Conservation (phyloP, 257 asterid species). For the Fraxinus excelsior region DNA sequence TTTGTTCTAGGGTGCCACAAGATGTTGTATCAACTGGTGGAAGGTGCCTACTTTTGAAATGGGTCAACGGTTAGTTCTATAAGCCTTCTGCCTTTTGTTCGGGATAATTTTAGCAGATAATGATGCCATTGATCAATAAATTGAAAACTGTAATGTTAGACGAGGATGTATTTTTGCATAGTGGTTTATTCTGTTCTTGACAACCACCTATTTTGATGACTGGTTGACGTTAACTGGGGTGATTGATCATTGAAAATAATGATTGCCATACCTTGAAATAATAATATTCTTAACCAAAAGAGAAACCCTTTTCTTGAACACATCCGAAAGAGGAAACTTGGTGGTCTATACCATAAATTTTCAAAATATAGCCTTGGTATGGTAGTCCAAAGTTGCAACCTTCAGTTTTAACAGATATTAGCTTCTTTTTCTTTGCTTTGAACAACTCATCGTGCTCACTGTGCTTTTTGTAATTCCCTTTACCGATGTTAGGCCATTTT, state of each 20-base stretch:
- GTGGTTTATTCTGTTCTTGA: not conserved
- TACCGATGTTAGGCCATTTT: not conserved
- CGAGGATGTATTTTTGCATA: not conserved
- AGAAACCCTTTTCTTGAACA: not conserved
- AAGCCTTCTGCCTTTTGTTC: not conserved
- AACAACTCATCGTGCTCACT: not conserved
- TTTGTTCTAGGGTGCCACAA: constrained; percentile 48
- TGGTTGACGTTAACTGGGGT: not conserved
- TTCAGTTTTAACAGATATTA: not conserved
- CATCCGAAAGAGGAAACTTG: not conserved
- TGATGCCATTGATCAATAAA: not conserved
- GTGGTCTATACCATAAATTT: not conserved
- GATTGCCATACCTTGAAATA: not conserved
- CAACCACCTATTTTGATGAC: not conserved
- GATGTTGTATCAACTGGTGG: constrained; percentile 57
- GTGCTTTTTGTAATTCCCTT: not conserved
- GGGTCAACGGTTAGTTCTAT: constrained; percentile 51
- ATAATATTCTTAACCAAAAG: not conserved
- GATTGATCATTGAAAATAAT: not conserved
- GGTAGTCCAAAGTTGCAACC: not conserved
- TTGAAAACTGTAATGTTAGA: not conserved
- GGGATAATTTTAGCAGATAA: not conserved
- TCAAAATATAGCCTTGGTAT: not conserved
- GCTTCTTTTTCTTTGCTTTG: not conserved
- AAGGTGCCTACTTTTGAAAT: constrained; percentile 46